Conservation (phyloP, 163 green algal genomes). For the Chloromonas sp. region DNA sequence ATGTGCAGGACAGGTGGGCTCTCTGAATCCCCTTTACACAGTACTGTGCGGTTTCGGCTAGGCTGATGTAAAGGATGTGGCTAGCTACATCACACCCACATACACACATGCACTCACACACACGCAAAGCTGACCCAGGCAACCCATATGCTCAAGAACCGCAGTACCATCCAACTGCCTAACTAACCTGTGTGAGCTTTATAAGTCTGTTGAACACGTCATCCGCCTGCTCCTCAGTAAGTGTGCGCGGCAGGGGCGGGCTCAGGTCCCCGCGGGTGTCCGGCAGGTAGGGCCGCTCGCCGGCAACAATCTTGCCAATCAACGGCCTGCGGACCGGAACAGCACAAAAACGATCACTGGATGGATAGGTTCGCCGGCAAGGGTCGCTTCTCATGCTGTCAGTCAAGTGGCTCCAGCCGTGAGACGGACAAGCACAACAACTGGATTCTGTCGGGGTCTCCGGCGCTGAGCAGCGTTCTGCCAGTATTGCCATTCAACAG, state of each 20-base stretch:
- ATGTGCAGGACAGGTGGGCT: too few species aligned
- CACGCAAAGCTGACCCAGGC: background rate
- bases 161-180: background rate
- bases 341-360: background rate
- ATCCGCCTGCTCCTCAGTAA: background rate
- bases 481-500: too few species aligned
- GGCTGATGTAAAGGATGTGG: too few species aligned
- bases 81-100: background rate
- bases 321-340: background rate
- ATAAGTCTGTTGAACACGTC: background rate
- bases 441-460: too few species aligned
- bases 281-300: background rate
- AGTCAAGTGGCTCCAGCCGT: too few species aligned
- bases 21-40: too few species aligned
- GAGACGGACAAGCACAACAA: too few species aligned
- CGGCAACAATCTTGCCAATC: background rate
- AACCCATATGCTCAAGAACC: background rate
- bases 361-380: too few species aligned
- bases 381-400: too few species aligned
- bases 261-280: background rate
- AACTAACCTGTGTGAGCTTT: background rate
- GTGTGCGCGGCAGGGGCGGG: background rate
- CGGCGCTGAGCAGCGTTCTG: too few species aligned
- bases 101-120: background rate
- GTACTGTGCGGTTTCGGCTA: too few species aligned